phyloP scores from a whole-genome alignment of 495 filamentous ascomycete species.

The Thermochaetoides thermophila region DNA sequence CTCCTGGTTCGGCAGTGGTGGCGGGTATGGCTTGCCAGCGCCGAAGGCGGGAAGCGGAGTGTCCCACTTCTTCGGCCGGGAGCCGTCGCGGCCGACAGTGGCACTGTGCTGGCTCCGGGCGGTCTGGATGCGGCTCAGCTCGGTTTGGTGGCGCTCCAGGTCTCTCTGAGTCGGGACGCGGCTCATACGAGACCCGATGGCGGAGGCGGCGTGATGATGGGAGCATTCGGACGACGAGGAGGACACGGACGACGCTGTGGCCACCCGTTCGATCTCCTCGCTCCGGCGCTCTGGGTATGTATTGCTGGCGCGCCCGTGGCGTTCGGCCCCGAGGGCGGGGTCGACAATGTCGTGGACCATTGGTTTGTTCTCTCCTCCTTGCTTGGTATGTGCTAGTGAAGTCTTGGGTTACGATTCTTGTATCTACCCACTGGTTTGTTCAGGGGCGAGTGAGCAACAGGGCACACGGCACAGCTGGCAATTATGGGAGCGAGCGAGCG shows the following conservation, averaged over 20 bases:
- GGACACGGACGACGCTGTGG: slow-evolving; percentile 35
- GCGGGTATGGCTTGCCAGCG: slow-evolving; percentile 66
- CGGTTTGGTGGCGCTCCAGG: slow-evolving; percentile 60
- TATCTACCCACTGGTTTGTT: too few relatives aligned
- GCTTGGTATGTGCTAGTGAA: not conserved
- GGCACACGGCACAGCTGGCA: too few relatives aligned
- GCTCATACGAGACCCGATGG: slow-evolving; percentile 28
- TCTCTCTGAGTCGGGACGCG: slow-evolving; percentile 48
- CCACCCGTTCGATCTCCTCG: slow-evolving; percentile 35
- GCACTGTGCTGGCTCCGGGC: slow-evolving; percentile 56
- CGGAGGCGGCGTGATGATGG: not conserved
- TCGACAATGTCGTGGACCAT: slow-evolving; percentile 37
- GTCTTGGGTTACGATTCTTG: too few relatives aligned
- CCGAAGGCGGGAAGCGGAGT: slow-evolving; percentile 49
- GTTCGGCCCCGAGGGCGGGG: slow-evolving; percentile 33
- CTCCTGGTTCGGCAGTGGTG: slow-evolving; percentile 53
- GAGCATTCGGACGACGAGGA: slow-evolving; percentile 21
- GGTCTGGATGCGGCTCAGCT: slow-evolving; percentile 62
- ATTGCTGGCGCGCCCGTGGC: slow-evolving; percentile 13
- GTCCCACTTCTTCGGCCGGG: slow-evolving; percentile 29
- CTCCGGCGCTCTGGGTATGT: slow-evolving; percentile 18
- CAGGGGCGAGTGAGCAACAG: too few relatives aligned
- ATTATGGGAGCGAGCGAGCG: too few relatives aligned
- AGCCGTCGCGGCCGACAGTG: slow-evolving; percentile 51
- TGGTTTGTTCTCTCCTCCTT: not conserved